phyloP scores from a whole-genome alignment of 371 early-diverging fungal species.

The Mortierella sp. region DNA sequence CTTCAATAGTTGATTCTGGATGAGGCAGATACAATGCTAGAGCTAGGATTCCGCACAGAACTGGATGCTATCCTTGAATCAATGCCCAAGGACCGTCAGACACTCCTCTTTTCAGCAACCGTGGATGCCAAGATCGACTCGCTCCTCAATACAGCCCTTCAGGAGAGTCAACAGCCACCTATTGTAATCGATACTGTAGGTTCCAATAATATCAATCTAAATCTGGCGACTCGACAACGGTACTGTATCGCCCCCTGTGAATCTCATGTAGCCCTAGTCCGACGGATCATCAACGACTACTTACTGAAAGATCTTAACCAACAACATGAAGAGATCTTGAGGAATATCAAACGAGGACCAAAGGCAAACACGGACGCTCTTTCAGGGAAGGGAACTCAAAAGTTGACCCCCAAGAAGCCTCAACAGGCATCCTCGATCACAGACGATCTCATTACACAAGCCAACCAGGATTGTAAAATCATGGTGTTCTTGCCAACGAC shows the following conservation, averaged over 20 bases:
- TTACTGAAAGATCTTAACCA: constrained; percentile 33
- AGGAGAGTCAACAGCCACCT: constrained; percentile 58
- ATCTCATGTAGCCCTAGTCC: constrained; percentile 73
- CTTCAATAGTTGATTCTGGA: constrained; percentile 68
- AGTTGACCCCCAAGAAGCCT: neutral
- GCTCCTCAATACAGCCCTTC: constrained; percentile 78
- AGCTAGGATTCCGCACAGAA: constrained; percentile 97
- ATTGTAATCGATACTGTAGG: constrained; percentile 87
- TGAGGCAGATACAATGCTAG: constrained; percentile 98
- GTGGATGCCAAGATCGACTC: constrained; percentile 83
- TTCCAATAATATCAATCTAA: constrained; percentile 80
- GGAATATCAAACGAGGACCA: neutral
- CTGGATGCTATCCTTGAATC: constrained; percentile 81
- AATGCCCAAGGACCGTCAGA: constrained; percentile 90
- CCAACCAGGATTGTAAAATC: constrained; percentile 73
- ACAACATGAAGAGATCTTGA: constrained; percentile 25
- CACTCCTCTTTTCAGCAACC: constrained; percentile 98
- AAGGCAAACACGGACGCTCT: neutral
- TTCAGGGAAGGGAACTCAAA: no score
- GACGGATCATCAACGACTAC: constrained; percentile 64
- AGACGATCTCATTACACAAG: neutral
- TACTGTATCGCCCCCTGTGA: constrained; percentile 74
- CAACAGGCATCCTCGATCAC: neutral
- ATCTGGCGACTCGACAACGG: constrained; percentile 79
- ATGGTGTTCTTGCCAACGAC: constrained; percentile 95